Evolutionary conservation across 192 early-diverging fungal species (phyloP).

Genomic region (Backusella sp.): DNA sequence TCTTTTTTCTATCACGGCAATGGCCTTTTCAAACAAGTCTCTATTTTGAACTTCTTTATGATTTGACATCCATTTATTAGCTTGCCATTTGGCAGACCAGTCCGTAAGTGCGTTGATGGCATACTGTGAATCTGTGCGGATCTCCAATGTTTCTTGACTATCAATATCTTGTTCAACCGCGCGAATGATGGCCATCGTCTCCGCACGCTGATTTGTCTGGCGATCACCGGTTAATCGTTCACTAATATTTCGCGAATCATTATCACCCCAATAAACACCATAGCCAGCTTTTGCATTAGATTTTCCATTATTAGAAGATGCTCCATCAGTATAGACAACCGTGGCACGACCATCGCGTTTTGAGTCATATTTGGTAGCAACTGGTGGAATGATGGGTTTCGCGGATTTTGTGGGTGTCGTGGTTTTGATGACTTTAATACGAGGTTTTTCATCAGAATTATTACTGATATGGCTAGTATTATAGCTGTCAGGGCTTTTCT

Average conservation of each 20-base stretch:
- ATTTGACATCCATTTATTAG: slow-evolving; percentile 59
- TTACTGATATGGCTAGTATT: background rate
- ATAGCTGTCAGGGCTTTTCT: background rate
- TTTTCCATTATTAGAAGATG: slow-evolving; percentile 69
- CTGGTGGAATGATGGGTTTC: too few species aligned
- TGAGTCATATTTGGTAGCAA: too few species aligned
- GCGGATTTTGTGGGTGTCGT: too few species aligned
- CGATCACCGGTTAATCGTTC: slow-evolving; percentile 45
- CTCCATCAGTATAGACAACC: slow-evolving; percentile 82
- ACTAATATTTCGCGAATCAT: slow-evolving; percentile 67
- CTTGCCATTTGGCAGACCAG: slow-evolving; percentile 78
- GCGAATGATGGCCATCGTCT: slow-evolving; percentile 58
- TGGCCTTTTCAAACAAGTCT: slow-evolving; percentile 69
- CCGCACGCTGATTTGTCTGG: slow-evolving; percentile 78
- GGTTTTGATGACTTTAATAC: too few species aligned
- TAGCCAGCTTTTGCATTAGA: slow-evolving; percentile 68
- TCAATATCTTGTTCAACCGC: slow-evolving; percentile 50
- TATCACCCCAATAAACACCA: slow-evolving; percentile 79
- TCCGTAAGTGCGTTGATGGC: slow-evolving; percentile 58
- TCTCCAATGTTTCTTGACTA: slow-evolving; percentile 41
- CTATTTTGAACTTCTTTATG: slow-evolving; percentile 68
- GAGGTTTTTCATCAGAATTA: background rate
- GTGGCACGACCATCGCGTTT: slow-evolving; percentile 8
- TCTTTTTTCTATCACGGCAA: slow-evolving; percentile 40
- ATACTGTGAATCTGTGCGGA: slow-evolving; percentile 82